Evolutionary conservation across 2,329 filamentous ascomycete genomes (phyloP), one percentile per base, ranked within the genome.

Genomic region (Claviceps sorghi): DNA sequence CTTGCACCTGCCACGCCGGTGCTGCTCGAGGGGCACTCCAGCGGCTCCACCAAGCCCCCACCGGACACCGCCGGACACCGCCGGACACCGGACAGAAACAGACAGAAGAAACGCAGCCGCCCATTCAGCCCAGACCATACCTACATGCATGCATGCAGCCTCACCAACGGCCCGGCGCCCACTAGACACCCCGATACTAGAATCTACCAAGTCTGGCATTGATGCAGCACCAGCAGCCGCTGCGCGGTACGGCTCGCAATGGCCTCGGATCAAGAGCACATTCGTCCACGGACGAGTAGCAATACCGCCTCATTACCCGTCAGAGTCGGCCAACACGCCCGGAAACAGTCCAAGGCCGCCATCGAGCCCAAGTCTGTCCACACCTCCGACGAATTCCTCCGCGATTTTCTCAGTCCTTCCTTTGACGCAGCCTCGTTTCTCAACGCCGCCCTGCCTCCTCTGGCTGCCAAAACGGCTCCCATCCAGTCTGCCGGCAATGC

Each of bases 381-480:
- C 65, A 76, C 87, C 40, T 71, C 83, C 55, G 88, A 94, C 62
- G 77, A 82, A 13, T 79, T 81, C 52, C 76, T 94, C 3, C 79
- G 80, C 53, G 82, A 84, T 52, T 96, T 96, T 66, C 75, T 91
- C 40, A 74, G 80, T 49, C 75, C 84, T 5, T 73, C 78, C 45
- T 97, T 97, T 68, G 88, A 95, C 65, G 78, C 90, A 4, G 85
- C 84, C 57, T 81, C 86, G 48, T 95, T 89, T 66, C 80, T 97
- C 61, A 97, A 97, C 68, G 73, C 81, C 54, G 78, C 79, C 0
- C 74, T 97, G 0, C 86, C 89, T 4, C 72, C 84, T 2, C 73
- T 95, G 21, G 75, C 78, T 56, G 70, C 67, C 62, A 70, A 61
- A 62, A 58, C 65, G 32, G 59, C 62, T 6, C 58, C 55, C 49